Conservation (phyloP, 2,329 filamentous ascomycete genomes). For the Ophiostoma perfectum region DNA sequence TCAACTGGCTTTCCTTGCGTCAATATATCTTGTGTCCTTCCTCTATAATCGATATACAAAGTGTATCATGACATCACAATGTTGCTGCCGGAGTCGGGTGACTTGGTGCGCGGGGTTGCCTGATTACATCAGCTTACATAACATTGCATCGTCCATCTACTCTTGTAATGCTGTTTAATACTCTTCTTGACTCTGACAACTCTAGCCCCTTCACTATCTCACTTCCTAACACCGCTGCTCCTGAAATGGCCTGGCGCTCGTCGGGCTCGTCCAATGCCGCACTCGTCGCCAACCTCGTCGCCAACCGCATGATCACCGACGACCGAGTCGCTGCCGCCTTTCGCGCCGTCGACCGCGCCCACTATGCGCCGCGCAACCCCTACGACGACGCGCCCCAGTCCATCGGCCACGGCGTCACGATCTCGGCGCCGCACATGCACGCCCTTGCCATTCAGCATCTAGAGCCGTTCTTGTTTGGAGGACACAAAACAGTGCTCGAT, state of each 20-base stretch:
- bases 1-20: background rate
- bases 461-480: slow-evolving; percentile 37
- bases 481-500: slow-evolving; percentile 52
- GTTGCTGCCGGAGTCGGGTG: background rate
- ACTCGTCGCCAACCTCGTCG: slow-evolving; percentile 72
- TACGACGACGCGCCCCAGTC: slow-evolving; percentile 59
- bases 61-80: background rate
- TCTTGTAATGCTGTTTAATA: too few species aligned
- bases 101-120: background rate
- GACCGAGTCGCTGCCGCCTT: slow-evolving; percentile 73
- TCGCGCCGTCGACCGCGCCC: slow-evolving; percentile 77
- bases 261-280: slow-evolving; percentile 68
- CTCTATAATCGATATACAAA: too few species aligned
- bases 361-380: slow-evolving; percentile 67
- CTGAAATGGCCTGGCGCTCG: slow-evolving; percentile 82
- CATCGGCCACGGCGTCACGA: slow-evolving; percentile 53
- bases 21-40: background rate
- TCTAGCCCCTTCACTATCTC: background rate
- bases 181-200: background rate
- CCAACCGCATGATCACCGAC: slow-evolving; percentile 66
- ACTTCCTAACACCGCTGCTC: background rate
- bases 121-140: background rate
- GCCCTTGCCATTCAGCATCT: slow-evolving; percentile 49
- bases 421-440: slow-evolving; percentile 59
- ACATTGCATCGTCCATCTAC: too few species aligned